Evolutionary conservation across 1,284 basidiomycete genomes (phyloP), one percentile per base, ranked within the genome.

Genomic region (Tylopilus orsonianus): DNA sequence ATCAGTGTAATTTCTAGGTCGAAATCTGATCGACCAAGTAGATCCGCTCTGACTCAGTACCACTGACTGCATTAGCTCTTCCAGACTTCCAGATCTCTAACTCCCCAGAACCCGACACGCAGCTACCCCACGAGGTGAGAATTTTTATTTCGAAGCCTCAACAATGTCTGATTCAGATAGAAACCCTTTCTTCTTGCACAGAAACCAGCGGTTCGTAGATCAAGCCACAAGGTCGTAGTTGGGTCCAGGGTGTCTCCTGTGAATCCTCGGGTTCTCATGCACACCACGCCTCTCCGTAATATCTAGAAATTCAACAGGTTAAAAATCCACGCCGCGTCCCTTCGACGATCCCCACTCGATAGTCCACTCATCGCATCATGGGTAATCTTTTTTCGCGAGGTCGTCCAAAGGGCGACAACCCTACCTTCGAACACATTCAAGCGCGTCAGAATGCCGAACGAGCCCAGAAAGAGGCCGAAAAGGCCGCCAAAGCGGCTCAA

Each of bases 391-490:
- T 59, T 12, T 55, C 57, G 4, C 29, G 12, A 4, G 4, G 36
- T 1, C 44, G 34, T 8, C 61, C 59, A 13, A 41, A 43, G 7
- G 14, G 2, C 0, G 27, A 22, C 5, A 63, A 61, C n/a, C 62
- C 64, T 2, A 55, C 52, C 12, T 1, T 61, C 5, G 27, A 13
- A 0, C 49, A 48, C 0, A 65, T 63, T 16, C 1, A 53, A 16
- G 55, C 46, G 5, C 60, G 48, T 2, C 51, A 50, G 1, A 4
- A 8, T 0, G 62, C 64, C 3, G 58, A 65, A 32, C 4, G 5
- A 0, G 59, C 50, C 0, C 38, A 20, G 8, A 26, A 3, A 22
- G 13, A 24, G 0, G 60, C 62, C 2, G 53, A 56, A 19, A 14
- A 33, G 3, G 33, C 47, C 0, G 60, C 51, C 5, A 30, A 30